Percentiles rank a stretch among this genome's conserved stretches.
Evolutionary conservation across 345 rosid genomes (phyloP).

Genomic region (Heritiera littoralis): DNA sequence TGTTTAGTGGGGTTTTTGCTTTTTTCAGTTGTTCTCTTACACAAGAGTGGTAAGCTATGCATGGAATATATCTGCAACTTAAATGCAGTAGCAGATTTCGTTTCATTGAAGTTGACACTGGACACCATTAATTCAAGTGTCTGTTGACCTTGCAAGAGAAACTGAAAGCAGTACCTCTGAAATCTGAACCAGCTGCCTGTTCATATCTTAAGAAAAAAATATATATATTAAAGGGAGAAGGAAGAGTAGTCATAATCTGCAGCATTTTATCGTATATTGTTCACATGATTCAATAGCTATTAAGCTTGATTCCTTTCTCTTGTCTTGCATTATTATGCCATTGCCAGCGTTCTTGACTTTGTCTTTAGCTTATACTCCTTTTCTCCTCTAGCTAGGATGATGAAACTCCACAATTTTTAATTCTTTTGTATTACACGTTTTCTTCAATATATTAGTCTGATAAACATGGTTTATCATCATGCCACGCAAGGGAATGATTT

Average conservation of each 20-base stretch:
- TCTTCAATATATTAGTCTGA: not conserved
- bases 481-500: conserved; percentile 1
- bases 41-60: conserved; percentile 32
- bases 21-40: conserved; percentile 20
- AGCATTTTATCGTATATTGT: conserved; percentile 3
- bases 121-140: conserved; percentile 40
- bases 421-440: not conserved
- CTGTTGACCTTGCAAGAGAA: conserved; percentile 29
- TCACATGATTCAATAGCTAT: conserved; percentile 17
- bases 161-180: conserved; percentile 33
- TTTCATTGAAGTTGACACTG: conserved; percentile 35
- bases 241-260: conserved; percentile 24
- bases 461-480: not conserved
- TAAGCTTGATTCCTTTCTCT: not conserved
- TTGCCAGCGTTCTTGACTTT: not conserved
- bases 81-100: conserved; percentile 39
- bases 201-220: conserved; percentile 25
- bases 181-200: conserved; percentile 30
- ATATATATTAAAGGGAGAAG: not conserved
- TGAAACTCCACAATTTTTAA: not conserved
- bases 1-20: conserved; percentile 1
- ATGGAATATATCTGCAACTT: conserved; percentile 44
- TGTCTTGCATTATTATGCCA: not conserved
- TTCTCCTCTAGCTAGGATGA: not conserved
- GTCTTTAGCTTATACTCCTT: not conserved